Conservation (phyloP, 805 yeast species). For the Starmerella gropengiesseri region DNA sequence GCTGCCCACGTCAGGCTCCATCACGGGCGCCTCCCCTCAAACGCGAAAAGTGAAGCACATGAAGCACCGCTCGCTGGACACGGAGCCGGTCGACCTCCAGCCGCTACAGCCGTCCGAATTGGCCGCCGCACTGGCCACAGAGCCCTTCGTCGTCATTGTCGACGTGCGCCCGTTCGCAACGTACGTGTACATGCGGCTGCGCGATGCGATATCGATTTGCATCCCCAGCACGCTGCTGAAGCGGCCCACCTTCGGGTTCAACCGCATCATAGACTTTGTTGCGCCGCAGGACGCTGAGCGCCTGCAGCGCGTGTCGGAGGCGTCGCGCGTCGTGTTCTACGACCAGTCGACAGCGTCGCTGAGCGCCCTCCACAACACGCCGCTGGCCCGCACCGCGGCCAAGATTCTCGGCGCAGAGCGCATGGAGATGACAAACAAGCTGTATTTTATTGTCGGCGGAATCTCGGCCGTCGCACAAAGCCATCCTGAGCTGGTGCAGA, state of each 20-base stretch:
- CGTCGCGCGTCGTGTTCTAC: constrained; percentile 20
- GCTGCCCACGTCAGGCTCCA: background rate
- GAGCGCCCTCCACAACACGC: constrained; percentile 6
- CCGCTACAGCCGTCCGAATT: constrained; percentile 14
- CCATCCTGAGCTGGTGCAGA: constrained; percentile 10
- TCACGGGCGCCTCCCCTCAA: background rate
- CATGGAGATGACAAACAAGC: background rate
- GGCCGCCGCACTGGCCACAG: constrained; percentile 1
- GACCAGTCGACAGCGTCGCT: constrained; percentile 19
- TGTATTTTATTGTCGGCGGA: constrained; percentile 22
- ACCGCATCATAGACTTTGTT: constrained; percentile 31
- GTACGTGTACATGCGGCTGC: constrained; percentile 47
- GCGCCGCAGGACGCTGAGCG: constrained; percentile 26
- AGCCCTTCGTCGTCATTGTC: constrained; percentile 37
- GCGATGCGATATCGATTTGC: constrained; percentile 61
- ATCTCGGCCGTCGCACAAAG: constrained; percentile 10
- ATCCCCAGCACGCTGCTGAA: constrained; percentile 81
- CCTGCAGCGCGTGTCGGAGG: constrained; percentile 22
- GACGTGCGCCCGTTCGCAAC: constrained; percentile 80
- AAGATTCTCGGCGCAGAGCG: constrained; percentile 18
- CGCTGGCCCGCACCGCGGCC: constrained; percentile 20
- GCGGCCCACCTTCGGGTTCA: constrained; percentile 57
- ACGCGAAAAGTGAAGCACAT: background rate
- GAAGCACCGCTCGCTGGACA: background rate
- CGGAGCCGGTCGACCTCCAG: constrained; percentile 3